Evolutionary conservation across 805 yeast genomes (phyloP).

Genomic region (Peterozyma xylosa): DNA sequence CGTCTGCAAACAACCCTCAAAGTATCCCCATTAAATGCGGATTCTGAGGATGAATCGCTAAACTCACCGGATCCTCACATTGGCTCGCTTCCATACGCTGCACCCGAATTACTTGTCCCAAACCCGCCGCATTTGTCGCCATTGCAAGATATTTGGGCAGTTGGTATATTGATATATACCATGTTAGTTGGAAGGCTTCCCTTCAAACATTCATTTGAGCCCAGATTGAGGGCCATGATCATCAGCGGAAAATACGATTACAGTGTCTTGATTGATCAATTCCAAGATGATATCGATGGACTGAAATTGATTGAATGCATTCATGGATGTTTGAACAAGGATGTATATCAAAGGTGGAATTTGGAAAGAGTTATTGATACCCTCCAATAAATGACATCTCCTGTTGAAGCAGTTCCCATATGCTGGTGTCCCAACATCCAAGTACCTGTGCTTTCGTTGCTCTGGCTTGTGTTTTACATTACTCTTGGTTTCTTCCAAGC

Average conservation of each 20-base stretch:
- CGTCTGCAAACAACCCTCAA: too few species aligned
- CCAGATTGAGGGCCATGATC: conserved; percentile 67
- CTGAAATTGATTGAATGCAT: conserved; percentile 29
- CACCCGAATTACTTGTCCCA: conserved; percentile 74
- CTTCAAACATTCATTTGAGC: conserved; percentile 78
- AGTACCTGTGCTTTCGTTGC: too few species aligned
- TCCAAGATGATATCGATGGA: conserved; percentile 18
- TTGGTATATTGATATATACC: conserved; percentile 73
- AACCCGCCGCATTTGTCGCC: conserved; percentile 54
- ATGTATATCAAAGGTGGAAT: conserved; percentile 44
- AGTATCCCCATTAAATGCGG: not conserved
- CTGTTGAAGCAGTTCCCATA: too few species aligned
- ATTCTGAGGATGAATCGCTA: not conserved
- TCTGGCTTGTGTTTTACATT: too few species aligned
- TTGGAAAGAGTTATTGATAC: conserved; percentile 28
- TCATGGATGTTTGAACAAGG: conserved; percentile 44
- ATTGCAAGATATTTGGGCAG: conserved; percentile 83
- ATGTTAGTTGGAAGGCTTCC: conserved; percentile 72
- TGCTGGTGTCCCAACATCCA: too few species aligned
- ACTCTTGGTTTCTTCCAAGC: too few species aligned
- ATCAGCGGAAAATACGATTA: conserved; percentile 54
- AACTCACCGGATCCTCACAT: conserved; percentile 56
- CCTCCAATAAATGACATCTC: too few species aligned
- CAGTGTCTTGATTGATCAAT: conserved; percentile 6
- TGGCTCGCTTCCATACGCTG: conserved; percentile 89